Conservation (phyloP, 2,329 filamentous ascomycete genomes). For the Xylariaceae sp. region DNA sequence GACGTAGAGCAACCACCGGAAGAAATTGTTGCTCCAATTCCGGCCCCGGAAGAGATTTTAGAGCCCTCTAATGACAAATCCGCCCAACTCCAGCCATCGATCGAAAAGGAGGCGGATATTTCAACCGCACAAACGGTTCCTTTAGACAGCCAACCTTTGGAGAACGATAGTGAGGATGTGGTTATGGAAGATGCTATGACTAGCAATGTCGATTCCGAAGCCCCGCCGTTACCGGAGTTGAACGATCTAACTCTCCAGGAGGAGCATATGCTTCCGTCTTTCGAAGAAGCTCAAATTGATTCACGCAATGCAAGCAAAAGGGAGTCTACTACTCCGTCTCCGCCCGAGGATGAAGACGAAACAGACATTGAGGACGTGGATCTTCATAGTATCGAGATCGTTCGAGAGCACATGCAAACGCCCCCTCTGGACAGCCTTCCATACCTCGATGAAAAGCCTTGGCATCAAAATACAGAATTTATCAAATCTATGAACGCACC, state of each 20-base stretch:
- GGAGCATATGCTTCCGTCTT: conserved; percentile 23
- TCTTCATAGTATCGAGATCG: conserved; percentile 45
- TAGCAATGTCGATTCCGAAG: conserved; percentile 20
- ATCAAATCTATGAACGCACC: conserved; percentile 40
- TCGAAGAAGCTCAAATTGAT: conserved; percentile 29
- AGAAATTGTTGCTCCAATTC: conserved; percentile 20
- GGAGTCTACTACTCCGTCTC: conserved; percentile 45
- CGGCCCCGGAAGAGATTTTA: conserved; percentile 11
- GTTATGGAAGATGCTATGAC: conserved; percentile 37
- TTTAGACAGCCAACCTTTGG: conserved; percentile 20
- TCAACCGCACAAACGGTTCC: conserved; percentile 11
- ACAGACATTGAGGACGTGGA: conserved; percentile 54
- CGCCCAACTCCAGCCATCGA: conserved; percentile 29
- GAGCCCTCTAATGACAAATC: conserved; percentile 11
- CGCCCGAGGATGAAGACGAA: conserved; percentile 49
- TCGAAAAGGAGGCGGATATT: conserved; percentile 29
- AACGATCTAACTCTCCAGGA: conserved; percentile 20
- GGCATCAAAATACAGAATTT: conserved; percentile 46
- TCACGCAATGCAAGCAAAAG: conserved; percentile 29
- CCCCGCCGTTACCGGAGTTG: conserved; percentile 14
- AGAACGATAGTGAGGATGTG: conserved; percentile 32
- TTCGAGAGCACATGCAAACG: conserved; percentile 50
- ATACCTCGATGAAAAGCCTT: conserved; percentile 42
- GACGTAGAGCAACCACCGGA: conserved; percentile 10
- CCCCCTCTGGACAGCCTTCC: conserved; percentile 54